Evolutionary conservation across 306 rosid species (phyloP).

Genomic region (Prunus mume): DNA sequence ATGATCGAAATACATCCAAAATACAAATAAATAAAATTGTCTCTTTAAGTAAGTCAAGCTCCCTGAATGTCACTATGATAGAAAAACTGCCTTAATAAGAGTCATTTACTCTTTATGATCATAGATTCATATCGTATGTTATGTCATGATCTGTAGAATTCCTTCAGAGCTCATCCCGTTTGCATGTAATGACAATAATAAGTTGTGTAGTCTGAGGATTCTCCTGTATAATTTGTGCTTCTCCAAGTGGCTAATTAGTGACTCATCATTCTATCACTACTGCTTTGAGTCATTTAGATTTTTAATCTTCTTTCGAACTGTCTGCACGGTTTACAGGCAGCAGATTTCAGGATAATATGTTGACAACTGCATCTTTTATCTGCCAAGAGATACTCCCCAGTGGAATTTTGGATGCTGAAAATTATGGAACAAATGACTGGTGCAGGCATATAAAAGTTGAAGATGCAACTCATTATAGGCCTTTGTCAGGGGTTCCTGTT

Average conservation of each 20-base stretch:
- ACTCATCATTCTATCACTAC: not conserved
- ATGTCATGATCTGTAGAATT: not conserved
- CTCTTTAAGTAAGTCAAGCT: not conserved
- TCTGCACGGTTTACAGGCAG: slow-evolving; percentile 42
- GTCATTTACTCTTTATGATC: not conserved
- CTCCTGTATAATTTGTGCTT: not conserved
- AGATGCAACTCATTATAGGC: slow-evolving; percentile 33
- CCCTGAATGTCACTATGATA: not conserved
- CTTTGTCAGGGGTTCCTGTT: slow-evolving; percentile 39
- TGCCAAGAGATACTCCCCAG: slow-evolving; percentile 63
- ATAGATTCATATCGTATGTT: not conserved
- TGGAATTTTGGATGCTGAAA: slow-evolving; percentile 38
- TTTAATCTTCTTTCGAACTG: slow-evolving; percentile 10
- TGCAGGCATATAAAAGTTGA: slow-evolving; percentile 50
- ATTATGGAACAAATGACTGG: slow-evolving; percentile 45
- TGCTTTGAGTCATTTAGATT: slow-evolving; percentile 11
- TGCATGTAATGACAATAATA: not conserved
- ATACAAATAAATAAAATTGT: not conserved
- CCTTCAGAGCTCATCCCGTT: not conserved
- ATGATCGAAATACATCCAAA: not conserved
- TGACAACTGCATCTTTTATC: slow-evolving; percentile 51
- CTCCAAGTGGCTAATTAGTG: not conserved
- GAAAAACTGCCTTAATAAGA: not conserved
- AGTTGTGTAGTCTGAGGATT: not conserved
- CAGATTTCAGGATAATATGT: slow-evolving; percentile 48